A percentile compares a stretch with the other conserved stretches of the same genome.
Evolutionary conservation across 1,139 yeast species (phyloP).

Genomic region (Taiozyma sp.): DNA sequence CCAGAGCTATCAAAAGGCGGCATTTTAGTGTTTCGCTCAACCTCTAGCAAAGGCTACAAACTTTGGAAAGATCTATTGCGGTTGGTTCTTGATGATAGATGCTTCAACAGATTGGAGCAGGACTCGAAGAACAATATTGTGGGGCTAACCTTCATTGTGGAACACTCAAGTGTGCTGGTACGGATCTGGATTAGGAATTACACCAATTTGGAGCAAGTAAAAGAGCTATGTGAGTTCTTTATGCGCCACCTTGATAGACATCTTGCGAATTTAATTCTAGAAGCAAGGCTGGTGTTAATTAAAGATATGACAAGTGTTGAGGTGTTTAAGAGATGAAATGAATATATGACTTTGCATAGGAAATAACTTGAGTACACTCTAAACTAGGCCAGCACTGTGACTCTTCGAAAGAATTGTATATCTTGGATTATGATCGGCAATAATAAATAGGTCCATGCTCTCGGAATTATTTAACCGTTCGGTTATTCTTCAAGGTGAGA

Average conservation of each 20-base stretch:
- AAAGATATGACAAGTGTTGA: neutral
- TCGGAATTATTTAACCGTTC: too few relatives aligned
- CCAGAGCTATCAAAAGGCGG: neutral
- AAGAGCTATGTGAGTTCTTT: neutral
- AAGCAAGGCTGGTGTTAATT: neutral
- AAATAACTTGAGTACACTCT: too few relatives aligned
- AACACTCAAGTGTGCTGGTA: neutral
- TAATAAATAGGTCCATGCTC: too few relatives aligned
- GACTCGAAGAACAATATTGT: neutral
- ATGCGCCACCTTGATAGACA: neutral
- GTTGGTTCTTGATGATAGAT: neutral
- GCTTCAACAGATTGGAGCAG: neutral
- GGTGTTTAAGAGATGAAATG: neutral
- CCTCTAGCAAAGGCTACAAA: neutral
- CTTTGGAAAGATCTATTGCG: neutral
- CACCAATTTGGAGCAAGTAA: neutral
- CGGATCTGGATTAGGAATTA: neutral
- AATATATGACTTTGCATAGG: too few relatives aligned
- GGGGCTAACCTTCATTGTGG: neutral
- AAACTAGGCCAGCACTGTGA: too few relatives aligned
- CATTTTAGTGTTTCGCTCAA: neutral
- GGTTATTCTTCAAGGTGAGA: too few relatives aligned
- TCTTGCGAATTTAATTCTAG: neutral
- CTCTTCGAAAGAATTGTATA: too few relatives aligned
- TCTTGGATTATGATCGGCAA: too few relatives aligned